These are phyloP conservation scores for Geotrichum bryndzae DNA, from an alignment of 1,139 yeast genomes.

Conservation along the genomic window DNA sequence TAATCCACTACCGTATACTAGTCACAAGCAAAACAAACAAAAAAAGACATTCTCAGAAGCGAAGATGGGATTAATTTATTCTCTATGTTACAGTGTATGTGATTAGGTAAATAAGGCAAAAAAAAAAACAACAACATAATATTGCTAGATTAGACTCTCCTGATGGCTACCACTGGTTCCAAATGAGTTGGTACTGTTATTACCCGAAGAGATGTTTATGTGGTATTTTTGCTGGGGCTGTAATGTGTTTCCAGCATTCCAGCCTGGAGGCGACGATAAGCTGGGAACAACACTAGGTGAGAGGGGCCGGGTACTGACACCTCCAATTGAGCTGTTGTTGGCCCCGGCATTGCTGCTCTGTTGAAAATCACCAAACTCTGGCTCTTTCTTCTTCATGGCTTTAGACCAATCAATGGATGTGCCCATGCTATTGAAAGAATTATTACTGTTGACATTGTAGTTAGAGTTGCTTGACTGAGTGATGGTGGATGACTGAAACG, in stretches of 20 bases:
- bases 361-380: conserved; percentile 3
- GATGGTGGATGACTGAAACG: background rate
- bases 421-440: background rate
- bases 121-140: background rate
- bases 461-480: background rate
- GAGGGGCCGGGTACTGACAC: background rate
- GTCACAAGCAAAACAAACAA: background rate
- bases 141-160: conserved; percentile 4
- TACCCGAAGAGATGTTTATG: background rate
- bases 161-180: background rate
- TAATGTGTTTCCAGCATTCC: conserved; percentile 2
- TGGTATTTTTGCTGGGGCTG: conserved; percentile 8
- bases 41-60: background rate
- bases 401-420: conserved; percentile 14
- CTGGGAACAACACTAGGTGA: background rate
- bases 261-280: conserved; percentile 2
- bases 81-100: background rate
- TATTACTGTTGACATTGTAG: background rate
- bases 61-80: background rate
- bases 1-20: background rate
- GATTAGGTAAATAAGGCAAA: background rate
- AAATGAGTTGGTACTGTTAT: background rate
- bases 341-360: background rate
- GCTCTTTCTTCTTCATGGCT: background rate
- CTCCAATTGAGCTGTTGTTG: background rate